Evolutionary conservation across 108 stramenopile genomes (phyloP).

Genomic region (Pseudonitzschia multiseries): DNA sequence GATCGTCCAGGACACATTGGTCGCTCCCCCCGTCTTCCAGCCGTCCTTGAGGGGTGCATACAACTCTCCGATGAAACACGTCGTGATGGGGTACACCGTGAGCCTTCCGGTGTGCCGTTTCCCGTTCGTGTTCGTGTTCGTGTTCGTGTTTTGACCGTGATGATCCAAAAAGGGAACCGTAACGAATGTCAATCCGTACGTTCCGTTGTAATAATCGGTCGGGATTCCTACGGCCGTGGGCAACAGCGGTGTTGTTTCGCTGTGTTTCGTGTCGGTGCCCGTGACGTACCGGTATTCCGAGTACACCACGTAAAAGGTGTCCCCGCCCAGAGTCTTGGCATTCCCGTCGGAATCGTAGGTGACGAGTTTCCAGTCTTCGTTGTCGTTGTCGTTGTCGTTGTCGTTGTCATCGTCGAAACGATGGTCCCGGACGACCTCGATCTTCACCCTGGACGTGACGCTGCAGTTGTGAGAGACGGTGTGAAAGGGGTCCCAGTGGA

Average conservation of each 20-base stretch:
- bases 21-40: conserved; percentile 8
- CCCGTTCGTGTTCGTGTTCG: background rate
- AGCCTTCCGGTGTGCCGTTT: background rate
- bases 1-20: background rate
- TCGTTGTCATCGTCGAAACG: too few relatives aligned
- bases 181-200: background rate
- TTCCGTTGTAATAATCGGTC: background rate
- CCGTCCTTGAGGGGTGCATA: conserved; percentile 9
- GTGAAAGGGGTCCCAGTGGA: background rate
- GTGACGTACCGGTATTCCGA: background rate
- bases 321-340: conserved; percentile 34
- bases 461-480: background rate
- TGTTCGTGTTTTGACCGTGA: background rate
- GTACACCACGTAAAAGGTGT: conserved; percentile 37
- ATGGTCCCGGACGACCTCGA: background rate
- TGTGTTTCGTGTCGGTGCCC: background rate
- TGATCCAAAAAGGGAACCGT: background rate
- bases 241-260: background rate
- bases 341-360: background rate
- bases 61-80: conserved; percentile 8
- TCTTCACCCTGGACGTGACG: background rate
- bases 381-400: too few relatives aligned
- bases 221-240: background rate
- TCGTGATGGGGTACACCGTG: background rate
- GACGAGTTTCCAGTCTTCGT: background rate